Evolutionary conservation across 2,329 filamentous ascomycete species (phyloP), one percentile per base, ranked within the genome.

Genomic region (Fusarium dimerum): DNA sequence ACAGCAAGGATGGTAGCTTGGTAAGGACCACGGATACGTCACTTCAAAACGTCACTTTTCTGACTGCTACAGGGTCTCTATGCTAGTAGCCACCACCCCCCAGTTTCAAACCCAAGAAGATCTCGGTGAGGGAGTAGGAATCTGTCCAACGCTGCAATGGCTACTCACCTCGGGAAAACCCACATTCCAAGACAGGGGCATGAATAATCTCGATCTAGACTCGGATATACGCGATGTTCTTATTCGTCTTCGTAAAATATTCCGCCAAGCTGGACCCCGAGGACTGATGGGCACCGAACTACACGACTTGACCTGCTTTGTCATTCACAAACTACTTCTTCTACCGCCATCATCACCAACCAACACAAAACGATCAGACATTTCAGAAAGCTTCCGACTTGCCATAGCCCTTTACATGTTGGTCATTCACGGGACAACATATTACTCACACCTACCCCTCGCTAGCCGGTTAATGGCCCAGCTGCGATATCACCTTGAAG

Each of bases 1-100:
- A 82, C 78, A 0, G 80, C 78, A 8, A 75, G 80, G 49, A 83
- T 83, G 80, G 68, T 82, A 10, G 71, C 73, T 53, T 82, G 80
- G 80, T 81, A 61, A 67, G 76, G 60, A 10, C 1, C 26, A 13
- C 26, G 7, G 1, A 15, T 26, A 26, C 20, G 20, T 26, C 20
- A 26, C 32, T 15, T 36, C 32, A 36, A 36, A 11, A 4, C 32
- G 10, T 3, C 32, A 11, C 32, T 15, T 9, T 15, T 36, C 32
- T 36, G 32, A 12, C 32, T 36, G 32, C 32, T 15, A 11, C 32
- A 84, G 82, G 82, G 79, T 84, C n/a, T 80, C 80, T 0, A 73
- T 84, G 73, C 69, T 85, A 5, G 73, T 84, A 6, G 80, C 70
- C 52, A 77, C 78, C 8, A 47, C 59, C 20, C 81, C 81, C 16